Conservation (phyloP, 139 green algal genomes). For the Astrephomene gubernaculifera region DNA sequence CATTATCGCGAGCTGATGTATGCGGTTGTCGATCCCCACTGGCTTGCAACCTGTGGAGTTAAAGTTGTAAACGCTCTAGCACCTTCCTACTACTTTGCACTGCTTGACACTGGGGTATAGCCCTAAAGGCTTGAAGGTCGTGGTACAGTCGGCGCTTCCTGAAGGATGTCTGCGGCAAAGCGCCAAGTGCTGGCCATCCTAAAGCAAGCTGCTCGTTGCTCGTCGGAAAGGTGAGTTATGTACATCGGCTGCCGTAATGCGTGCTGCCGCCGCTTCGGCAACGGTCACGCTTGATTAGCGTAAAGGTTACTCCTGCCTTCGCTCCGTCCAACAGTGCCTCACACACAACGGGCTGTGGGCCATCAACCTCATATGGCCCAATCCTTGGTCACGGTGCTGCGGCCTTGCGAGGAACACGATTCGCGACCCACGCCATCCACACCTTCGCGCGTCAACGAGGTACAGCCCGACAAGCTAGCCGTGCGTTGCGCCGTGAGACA, state of each 20-base stretch:
- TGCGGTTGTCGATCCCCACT: no score
- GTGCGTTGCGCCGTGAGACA: not conserved
- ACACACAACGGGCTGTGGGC: not conserved
- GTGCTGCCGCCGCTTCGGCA: no score
- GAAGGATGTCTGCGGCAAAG: not conserved
- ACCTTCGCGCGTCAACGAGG: no score
- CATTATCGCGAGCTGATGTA: no score
- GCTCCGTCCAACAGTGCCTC: not conserved
- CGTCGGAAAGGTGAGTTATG: not conserved
- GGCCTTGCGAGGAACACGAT: not conserved
- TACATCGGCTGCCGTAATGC: no score
- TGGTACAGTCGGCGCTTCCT: no score
- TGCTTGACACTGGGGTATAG: no score
- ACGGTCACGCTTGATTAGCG: no score
- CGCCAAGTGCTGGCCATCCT: not conserved
- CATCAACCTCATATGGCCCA: conserved; percentile 7
- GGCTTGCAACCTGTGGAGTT: no score
- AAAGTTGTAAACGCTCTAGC: no score
- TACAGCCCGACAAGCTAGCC: not conserved
- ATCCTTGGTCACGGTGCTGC: not conserved
- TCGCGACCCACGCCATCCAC: not conserved
- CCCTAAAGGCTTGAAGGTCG: no score
- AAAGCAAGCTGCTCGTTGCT: not conserved
- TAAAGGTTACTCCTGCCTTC: not conserved
- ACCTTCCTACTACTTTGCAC: no score